Evolutionary conservation across 257 asterid species (phyloP).

Genomic region (Gentiana straminea): DNA sequence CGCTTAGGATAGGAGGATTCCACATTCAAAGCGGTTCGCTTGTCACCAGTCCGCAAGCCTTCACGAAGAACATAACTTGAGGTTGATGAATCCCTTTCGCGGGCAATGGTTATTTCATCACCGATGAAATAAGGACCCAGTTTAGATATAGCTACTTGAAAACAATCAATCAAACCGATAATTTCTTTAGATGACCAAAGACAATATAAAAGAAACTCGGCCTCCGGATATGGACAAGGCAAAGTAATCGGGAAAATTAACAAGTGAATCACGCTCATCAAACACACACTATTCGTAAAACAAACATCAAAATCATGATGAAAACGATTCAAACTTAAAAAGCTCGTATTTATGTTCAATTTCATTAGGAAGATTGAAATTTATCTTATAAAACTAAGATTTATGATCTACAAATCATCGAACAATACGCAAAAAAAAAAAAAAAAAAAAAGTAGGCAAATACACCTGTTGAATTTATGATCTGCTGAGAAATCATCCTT

Average conservation of each 20-base stretch:
- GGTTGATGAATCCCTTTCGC: conserved; percentile 16
- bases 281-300: too few relatives aligned
- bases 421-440: too few relatives aligned
- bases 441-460: too few relatives aligned
- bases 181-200: conserved; percentile 49
- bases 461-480: too few relatives aligned
- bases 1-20: conserved; percentile 44
- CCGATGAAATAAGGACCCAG: conserved; percentile 48
- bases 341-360: too few relatives aligned
- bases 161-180: conserved; percentile 54
- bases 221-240: conserved; percentile 75
- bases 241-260: conserved; percentile 2
- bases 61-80: conserved; percentile 18
- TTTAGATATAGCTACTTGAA: conserved; percentile 56
- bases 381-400: too few relatives aligned
- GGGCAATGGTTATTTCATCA: conserved; percentile 22
- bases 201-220: conserved; percentile 68
- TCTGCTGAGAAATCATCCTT: too few relatives aligned
- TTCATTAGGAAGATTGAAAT: too few relatives aligned
- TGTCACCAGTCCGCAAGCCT: conserved; percentile 39
- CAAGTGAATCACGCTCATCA: too few relatives aligned
- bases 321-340: too few relatives aligned
- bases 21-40: conserved; percentile 41
- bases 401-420: too few relatives aligned
- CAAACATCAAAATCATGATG: too few relatives aligned